These are phyloP conservation scores for Leccinum aurantiacum DNA, from an alignment of 768 basidiomycete genomes.

Conservation along the genomic window DNA sequence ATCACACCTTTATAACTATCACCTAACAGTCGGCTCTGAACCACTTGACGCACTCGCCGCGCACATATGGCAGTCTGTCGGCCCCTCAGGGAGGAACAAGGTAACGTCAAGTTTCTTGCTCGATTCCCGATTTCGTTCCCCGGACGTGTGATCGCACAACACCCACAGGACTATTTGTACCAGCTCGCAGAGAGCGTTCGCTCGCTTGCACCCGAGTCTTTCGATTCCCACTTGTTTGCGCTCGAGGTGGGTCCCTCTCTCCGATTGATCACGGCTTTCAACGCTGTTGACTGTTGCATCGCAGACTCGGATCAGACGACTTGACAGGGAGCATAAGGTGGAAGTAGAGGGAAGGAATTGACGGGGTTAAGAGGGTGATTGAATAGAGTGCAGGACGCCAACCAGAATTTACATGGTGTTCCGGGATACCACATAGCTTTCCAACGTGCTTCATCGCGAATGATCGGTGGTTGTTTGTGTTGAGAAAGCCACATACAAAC, in stretches of 20 bases:
- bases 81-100: constrained; percentile 91
- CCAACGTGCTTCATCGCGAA: neutral
- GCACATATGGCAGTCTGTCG: constrained; percentile 70
- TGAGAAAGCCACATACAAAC: too few species aligned
- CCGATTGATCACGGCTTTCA: neutral
- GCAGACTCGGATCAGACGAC: constrained; percentile 13
- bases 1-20: neutral
- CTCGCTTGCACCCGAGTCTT: constrained; percentile 69
- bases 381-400: neutral
- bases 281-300: neutral
- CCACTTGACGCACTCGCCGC: constrained; percentile 66
- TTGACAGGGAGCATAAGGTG: constrained; percentile 5
- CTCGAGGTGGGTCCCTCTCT: constrained; percentile 56
- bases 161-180: constrained; percentile 79
- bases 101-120: constrained; percentile 35
- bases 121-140: neutral
- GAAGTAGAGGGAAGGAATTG: neutral
- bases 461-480: neutral
- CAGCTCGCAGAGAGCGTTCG: constrained; percentile 70
- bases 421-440: neutral
- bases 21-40: constrained; percentile 71
- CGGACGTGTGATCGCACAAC: neutral
- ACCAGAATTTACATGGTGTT: neutral
- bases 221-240: constrained; percentile 74
- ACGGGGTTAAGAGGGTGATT: neutral